Base-by-base conservation (phyloP, 352 stramenopile species). In the Globisporangium spiculum region DNA sequence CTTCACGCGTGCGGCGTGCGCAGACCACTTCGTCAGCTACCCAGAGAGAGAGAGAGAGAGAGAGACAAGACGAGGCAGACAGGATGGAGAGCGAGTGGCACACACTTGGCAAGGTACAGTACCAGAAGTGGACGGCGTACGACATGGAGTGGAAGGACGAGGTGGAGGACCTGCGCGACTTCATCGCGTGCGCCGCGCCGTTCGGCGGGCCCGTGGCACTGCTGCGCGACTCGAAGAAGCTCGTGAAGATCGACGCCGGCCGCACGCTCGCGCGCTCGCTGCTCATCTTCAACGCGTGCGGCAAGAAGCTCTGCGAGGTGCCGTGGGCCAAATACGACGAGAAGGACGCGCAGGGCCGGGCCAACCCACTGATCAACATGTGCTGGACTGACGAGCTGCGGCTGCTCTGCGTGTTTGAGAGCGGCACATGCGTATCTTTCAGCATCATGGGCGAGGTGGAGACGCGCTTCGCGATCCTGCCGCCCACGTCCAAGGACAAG, bases 101-200 rank as follows among this genome's bases (percentile, higher is more conserved):
- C 68, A 92, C 86, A 64, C 76, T 95, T 44, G 86, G 88, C 67
- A 91, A 92, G 72, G 86, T 92, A 36, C 88, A 93, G 81, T 95
- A 95, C 77, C 84, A 93, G 79, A 93, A 91, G 74, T 93, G 86
- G 84, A 72, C 80, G 16, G 72, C 84, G 56, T 93, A 92, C 75
- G 80, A 88, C 52, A 84, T 89, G 68, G 75, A 75, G 34, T 91
- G 82, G 84, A 76, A 82, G 59, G 64, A 83, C 18, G 81, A 82
- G 18, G 70, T 93, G 10, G 70, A 38, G 12, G 86, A 94, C 58
- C 69, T 95, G 32, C 83, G 84, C 61, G 84, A 92, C 77, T 93
- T 78, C 68, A 50, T 91, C 32, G 74, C 81, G 24, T 74, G 73
- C 24, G 79, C 82, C 20, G 84, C 83, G 60, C 84, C 85, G 20